Evolutionary conservation across 768 basidiomycete species (phyloP), one percentile per base, ranked within the genome.

Genomic region (Lyophyllum shimeji): DNA sequence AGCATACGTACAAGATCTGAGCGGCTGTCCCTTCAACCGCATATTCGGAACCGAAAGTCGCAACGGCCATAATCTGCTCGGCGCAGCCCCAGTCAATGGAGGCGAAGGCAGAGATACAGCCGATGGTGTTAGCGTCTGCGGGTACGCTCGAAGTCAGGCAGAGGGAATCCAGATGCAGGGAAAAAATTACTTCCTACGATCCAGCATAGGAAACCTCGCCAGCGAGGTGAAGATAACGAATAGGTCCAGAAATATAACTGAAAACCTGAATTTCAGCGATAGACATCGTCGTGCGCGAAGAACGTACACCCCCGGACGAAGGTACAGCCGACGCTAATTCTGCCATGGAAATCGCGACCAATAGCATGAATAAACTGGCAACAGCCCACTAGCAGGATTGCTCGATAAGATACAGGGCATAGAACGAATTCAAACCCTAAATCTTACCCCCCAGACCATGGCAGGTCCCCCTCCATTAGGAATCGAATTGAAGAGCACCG

Each of bases 241-340:
- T 85, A 79, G 0, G 87, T 84, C 86, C 87, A 89, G 61, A 83
- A 89, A 63, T 88, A 86, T 15, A 86, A 72, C 78, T 85, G 46
- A 4, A 15, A 17, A 13, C 23, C 4, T 17, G 17, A 24, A 27
- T 9, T 18, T 29, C 29, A 29, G 29, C 29, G 29, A 29, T 29
- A 5, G 29, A 29, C 29, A 29, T 9, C 29, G 20, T 17, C 7
- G 13, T 3, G 51, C 56, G 21, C 31, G 51, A 31, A 37, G 21
- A 42, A 18, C 76, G 27, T 62, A 86, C 84, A 11, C 87, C 87
- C 59, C 87, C 86, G 20, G 87, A 87, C 1, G 88, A 89, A 2
- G 87, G 88, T 3, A 84, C 85, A 2, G 85, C 83, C 21, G 84
- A 87, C 1, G 81, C 87, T 11, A 89, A 74, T 62, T 89, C 87